These are phyloP conservation scores for Sphagnum fallax DNA, from an alignment of 228 moss, liverwort and hornwort genomes.

Conservation along the genomic window DNA sequence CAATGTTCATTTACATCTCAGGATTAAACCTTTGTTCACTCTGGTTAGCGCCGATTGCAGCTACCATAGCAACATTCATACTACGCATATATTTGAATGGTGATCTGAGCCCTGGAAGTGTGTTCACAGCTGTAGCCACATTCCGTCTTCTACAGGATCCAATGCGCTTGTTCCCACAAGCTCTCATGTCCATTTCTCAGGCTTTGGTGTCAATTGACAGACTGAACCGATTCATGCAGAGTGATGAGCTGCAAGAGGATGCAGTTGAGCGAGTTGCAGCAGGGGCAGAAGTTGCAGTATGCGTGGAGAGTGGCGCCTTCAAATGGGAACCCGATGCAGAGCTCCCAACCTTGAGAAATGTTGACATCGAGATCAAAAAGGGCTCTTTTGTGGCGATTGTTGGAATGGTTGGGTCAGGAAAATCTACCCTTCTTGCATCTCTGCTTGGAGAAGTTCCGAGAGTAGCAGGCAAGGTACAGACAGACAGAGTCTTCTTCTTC, in stretches of 20 bases:
- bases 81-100: slow-evolving; percentile 29
- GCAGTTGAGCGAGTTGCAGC: slow-evolving; percentile 34
- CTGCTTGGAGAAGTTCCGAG: slow-evolving; percentile 80
- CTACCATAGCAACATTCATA: slow-evolving; percentile 57
- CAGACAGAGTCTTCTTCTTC: not conserved
- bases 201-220: slow-evolving; percentile 67
- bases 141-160: slow-evolving; percentile 77
- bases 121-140: slow-evolving; percentile 89
- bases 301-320: slow-evolving; percentile 46
- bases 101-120: slow-evolving; percentile 44
- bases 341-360: slow-evolving; percentile 27
- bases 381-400: slow-evolving; percentile 68
- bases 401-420: slow-evolving; percentile 84
- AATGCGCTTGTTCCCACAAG: slow-evolving; percentile 62
- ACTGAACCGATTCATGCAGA: slow-evolving; percentile 53
- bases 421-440: slow-evolving; percentile 66
- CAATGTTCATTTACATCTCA: slow-evolving; percentile 37
- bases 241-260: slow-evolving; percentile 57
- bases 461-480: slow-evolving; percentile 55
- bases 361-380: slow-evolving; percentile 41
- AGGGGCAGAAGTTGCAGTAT: slow-evolving; percentile 17
- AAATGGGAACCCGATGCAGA: slow-evolving; percentile 43
- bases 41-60: slow-evolving; percentile 53
- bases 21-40: slow-evolving; percentile 20
- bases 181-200: slow-evolving; percentile 53